phyloP scores from a whole-genome alignment of 495 filamentous ascomycete genomes.

The Bacidia rubella region DNA sequence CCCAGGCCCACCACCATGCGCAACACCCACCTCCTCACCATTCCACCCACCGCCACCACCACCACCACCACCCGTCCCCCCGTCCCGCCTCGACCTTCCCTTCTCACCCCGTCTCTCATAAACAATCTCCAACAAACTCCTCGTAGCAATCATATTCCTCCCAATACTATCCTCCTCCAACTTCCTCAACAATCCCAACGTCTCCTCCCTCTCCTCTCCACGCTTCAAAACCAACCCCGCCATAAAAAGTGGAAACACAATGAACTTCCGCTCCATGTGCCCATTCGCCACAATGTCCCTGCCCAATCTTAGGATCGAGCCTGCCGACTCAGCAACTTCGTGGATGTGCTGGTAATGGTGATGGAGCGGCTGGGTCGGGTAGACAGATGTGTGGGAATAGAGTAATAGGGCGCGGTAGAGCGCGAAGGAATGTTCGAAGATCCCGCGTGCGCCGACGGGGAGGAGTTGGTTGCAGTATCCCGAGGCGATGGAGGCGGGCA shows the following conservation, averaged over 20 bases:
- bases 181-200: slow-evolving; percentile 34
- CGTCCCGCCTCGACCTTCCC: not conserved
- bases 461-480: slow-evolving; percentile 27
- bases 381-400: slow-evolving; percentile 39
- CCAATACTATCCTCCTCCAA: slow-evolving; percentile 41
- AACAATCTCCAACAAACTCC: slow-evolving; percentile 35
- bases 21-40: not conserved
- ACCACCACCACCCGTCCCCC: not conserved
- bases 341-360: slow-evolving; percentile 23
- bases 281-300: slow-evolving; percentile 21
- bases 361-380: slow-evolving; percentile 31
- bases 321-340: slow-evolving; percentile 30
- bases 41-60: not conserved
- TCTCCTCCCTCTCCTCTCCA: slow-evolving; percentile 33
- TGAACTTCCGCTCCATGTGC: slow-evolving; percentile 31
- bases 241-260: slow-evolving; percentile 46
- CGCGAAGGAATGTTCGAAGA: slow-evolving; percentile 34
- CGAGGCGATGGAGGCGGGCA: slow-evolving; percentile 9
- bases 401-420: slow-evolving; percentile 38
- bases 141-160: slow-evolving; percentile 32
- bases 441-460: slow-evolving; percentile 26
- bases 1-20: not conserved
- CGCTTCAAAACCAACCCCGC: slow-evolving; percentile 34
- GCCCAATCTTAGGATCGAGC: slow-evolving; percentile 33
- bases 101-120: slow-evolving; percentile 24